A percentile compares a stretch with the other conserved stretches of the same genome.
Conservation (phyloP, 805 yeast species). For the Lachancea thermotolerans region DNA sequence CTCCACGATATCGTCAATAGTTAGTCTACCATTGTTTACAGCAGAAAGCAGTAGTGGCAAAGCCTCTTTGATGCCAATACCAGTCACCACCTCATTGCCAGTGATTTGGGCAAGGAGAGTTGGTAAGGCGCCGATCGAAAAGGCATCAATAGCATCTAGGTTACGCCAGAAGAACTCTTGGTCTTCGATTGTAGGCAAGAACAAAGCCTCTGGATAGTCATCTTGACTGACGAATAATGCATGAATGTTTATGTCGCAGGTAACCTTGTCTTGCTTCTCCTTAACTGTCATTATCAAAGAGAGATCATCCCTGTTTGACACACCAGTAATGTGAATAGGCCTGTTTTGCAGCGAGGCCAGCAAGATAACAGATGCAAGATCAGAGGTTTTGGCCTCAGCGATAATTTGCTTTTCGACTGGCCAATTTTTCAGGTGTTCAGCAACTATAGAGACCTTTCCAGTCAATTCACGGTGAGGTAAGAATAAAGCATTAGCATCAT, state of each 20-base stretch:
- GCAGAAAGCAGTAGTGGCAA: slow-evolving; percentile 79
- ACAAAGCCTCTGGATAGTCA: slow-evolving; percentile 61
- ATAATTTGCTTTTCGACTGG: slow-evolving; percentile 76
- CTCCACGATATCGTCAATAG: slow-evolving; percentile 61
- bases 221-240: slow-evolving; percentile 70
- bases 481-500: slow-evolving; percentile 69
- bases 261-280: slow-evolving; percentile 71
- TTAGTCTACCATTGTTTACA: slow-evolving; percentile 63
- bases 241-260: slow-evolving; percentile 83
- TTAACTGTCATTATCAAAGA: slow-evolving; percentile 80
- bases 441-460: slow-evolving; percentile 67
- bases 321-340: slow-evolving; percentile 83
- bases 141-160: slow-evolving; percentile 69
- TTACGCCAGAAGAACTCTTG: slow-evolving; percentile 78
- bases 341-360: slow-evolving; percentile 83
- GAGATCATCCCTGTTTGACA: slow-evolving; percentile 73
- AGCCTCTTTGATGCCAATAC: slow-evolving; percentile 73
- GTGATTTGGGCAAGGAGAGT: slow-evolving; percentile 59
- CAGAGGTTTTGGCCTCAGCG: slow-evolving; percentile 88
- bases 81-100: slow-evolving; percentile 56
- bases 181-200: slow-evolving; percentile 75
- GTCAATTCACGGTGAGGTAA: slow-evolving; percentile 72
- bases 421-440: slow-evolving; percentile 79
- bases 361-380: slow-evolving; percentile 84
- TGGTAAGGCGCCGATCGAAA: slow-evolving; percentile 80